Conservation (phyloP, 1,139 yeast species). For the Pneumocystis jirovecii region DNA sequence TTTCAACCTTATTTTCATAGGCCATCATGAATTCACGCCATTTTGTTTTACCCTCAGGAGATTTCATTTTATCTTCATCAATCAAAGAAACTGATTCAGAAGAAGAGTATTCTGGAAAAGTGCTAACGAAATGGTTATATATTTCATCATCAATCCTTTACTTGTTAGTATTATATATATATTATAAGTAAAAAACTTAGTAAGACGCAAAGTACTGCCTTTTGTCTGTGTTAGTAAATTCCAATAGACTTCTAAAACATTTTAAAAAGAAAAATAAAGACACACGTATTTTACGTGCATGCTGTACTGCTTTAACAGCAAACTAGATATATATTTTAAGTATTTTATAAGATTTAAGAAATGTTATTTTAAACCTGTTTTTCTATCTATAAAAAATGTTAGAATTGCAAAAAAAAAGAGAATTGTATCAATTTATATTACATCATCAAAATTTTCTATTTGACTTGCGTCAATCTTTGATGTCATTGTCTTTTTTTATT, state of each 20-base stretch:
- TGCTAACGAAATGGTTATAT: constrained; percentile 46
- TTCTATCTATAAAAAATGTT: constrained; percentile 8
- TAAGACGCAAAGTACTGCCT: constrained; percentile 47
- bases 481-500: not conserved
- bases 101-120: constrained; percentile 67
- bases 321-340: constrained; percentile 69
- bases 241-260: constrained; percentile 63
- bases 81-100: constrained; percentile 43
- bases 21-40: constrained; percentile 84
- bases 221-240: constrained; percentile 53
- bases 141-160: constrained; percentile 55
- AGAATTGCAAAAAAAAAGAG: not conserved
- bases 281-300: constrained; percentile 34
- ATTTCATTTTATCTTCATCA: constrained; percentile 70
- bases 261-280: not conserved
- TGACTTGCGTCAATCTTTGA: constrained; percentile 36
- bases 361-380: constrained; percentile 1
- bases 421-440: constrained; percentile 9
- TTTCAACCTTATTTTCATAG: constrained; percentile 45
- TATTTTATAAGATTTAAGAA: not conserved
- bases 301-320: constrained; percentile 93
- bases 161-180: not conserved
- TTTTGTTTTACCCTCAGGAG: constrained; percentile 59
- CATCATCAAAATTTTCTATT: constrained; percentile 48
- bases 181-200: not conserved